These are phyloP conservation scores for Saccharomyces hybrid DNA, from an alignment of 1,139 yeast species.

Conservation along the genomic window DNA sequence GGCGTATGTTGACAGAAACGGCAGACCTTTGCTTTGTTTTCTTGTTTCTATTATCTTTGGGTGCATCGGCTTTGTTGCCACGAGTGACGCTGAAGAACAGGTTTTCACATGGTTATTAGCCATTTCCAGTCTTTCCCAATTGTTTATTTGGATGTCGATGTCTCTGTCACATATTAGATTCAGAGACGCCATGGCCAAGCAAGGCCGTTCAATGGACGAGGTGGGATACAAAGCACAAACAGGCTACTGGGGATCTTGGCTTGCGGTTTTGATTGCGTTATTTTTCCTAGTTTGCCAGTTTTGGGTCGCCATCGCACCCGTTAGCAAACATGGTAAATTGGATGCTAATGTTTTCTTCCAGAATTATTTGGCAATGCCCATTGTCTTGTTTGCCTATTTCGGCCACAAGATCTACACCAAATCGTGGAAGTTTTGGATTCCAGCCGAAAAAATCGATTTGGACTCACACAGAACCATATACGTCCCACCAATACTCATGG, in stretches of 20 bases:
- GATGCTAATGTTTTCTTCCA: slow-evolving; percentile 47
- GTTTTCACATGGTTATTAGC: slow-evolving; percentile 63
- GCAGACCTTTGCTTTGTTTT: slow-evolving; percentile 52
- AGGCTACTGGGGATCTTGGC: slow-evolving; percentile 60
- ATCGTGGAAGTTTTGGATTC: slow-evolving; percentile 38
- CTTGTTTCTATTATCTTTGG: slow-evolving; percentile 48
- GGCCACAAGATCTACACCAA: slow-evolving; percentile 45
- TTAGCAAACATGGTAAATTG: slow-evolving; percentile 40
- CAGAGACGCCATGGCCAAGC: slow-evolving; percentile 44
- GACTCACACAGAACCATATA: slow-evolving; percentile 49
- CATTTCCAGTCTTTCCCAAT: slow-evolving; percentile 53
- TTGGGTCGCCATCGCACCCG: slow-evolving; percentile 67
- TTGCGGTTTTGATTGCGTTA: slow-evolving; percentile 52
- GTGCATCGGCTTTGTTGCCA: slow-evolving; percentile 54
- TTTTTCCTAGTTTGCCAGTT: slow-evolving; percentile 66
- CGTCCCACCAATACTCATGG: slow-evolving; percentile 36
- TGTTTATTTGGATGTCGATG: slow-evolving; percentile 53
- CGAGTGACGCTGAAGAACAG: slow-evolving; percentile 40
- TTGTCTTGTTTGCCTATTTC: slow-evolving; percentile 42
- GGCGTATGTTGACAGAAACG: slow-evolving; percentile 47
- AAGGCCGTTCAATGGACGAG: slow-evolving; percentile 56
- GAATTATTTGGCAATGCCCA: slow-evolving; percentile 48
- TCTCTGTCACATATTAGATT: slow-evolving; percentile 45
- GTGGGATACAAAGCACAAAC: slow-evolving; percentile 58
- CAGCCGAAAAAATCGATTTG: slow-evolving; percentile 44